phyloP scores from a whole-genome alignment of 192 early-diverging fungal genomes.

The Pecoramyces ruminantium region DNA sequence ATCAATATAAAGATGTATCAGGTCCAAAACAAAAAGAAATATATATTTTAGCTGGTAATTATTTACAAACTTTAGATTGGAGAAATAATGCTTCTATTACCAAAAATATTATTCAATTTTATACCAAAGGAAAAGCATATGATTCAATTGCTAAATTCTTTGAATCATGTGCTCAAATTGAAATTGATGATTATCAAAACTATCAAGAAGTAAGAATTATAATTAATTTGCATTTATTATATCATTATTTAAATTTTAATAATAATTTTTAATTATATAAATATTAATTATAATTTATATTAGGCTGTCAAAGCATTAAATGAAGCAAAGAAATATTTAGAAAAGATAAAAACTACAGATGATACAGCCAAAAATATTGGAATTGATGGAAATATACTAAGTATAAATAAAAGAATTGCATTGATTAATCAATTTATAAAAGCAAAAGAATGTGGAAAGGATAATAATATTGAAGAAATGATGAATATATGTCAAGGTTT shows the following conservation, averaged over 20 bases:
- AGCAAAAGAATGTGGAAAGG: not conserved
- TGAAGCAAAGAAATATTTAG: not conserved
- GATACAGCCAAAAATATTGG: not conserved
- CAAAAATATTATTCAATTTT: slow-evolving; percentile 34
- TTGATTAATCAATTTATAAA: not conserved
- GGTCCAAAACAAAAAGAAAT: slow-evolving; percentile 31
- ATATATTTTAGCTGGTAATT: slow-evolving; percentile 32
- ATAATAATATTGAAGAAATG: slow-evolving; percentile 11
- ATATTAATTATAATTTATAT: no score
- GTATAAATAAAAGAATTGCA: not conserved
- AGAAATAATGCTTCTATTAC: slow-evolving; percentile 19
- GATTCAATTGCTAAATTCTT: slow-evolving; percentile 27
- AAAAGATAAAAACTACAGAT: not conserved
- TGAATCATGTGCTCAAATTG: slow-evolving; percentile 32
- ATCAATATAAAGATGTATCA: slow-evolving; percentile 27
- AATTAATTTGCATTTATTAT: not conserved
- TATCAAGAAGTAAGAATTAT: slow-evolving; percentile 28
- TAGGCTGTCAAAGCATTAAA: not conserved
- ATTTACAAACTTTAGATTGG: slow-evolving; percentile 36
- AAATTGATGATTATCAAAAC: slow-evolving; percentile 43
- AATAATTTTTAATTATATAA: no score
- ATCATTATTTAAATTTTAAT: no score
- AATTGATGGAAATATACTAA: not conserved
- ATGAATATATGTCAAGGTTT: slow-evolving; percentile 21
- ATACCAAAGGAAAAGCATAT: slow-evolving; percentile 35